These are phyloP conservation scores for Phytophthora boehmeriae DNA, from an alignment of 352 stramenopile species.

Conservation along the genomic window DNA sequence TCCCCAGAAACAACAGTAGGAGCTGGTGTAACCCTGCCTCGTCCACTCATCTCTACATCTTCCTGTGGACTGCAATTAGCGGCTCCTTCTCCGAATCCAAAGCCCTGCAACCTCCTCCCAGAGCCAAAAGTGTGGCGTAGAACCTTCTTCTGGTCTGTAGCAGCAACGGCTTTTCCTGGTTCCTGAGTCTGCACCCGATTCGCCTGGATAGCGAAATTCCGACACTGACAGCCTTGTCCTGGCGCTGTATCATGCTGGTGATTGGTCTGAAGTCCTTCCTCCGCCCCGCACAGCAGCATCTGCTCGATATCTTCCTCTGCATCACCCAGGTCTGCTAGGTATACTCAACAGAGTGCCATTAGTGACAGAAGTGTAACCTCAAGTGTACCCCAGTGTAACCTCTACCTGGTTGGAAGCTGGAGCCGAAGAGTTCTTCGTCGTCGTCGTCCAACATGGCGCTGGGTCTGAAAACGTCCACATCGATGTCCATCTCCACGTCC, in stretches of 20 bases:
- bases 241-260: conserved; percentile 35
- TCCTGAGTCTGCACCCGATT: conserved; percentile 38
- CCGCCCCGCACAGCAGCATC: conserved; percentile 52
- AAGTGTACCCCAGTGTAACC: neutral
- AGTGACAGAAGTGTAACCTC: conserved; percentile 3
- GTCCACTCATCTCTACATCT: conserved; percentile 33
- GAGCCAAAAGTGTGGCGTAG: conserved; percentile 65
- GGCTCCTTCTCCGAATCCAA: conserved; percentile 43
- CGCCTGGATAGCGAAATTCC: conserved; percentile 40
- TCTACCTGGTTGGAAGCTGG: conserved; percentile 43
- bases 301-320: conserved; percentile 68
- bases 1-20: neutral
- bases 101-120: conserved; percentile 47
- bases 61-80: conserved; percentile 21
- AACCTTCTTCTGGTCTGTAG: conserved; percentile 49
- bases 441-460: conserved; percentile 69
- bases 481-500: conserved; percentile 68
- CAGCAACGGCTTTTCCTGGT: conserved; percentile 13
- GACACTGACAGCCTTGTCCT: conserved; percentile 33
- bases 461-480: conserved; percentile 66
- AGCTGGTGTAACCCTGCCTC: neutral
- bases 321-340: conserved; percentile 32
- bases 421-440: conserved; percentile 30
- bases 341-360: conserved; percentile 4
- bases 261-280: conserved; percentile 42